Conservation (phyloP, 192 early-diverging fungal genomes). For the Linderina pennispora region DNA sequence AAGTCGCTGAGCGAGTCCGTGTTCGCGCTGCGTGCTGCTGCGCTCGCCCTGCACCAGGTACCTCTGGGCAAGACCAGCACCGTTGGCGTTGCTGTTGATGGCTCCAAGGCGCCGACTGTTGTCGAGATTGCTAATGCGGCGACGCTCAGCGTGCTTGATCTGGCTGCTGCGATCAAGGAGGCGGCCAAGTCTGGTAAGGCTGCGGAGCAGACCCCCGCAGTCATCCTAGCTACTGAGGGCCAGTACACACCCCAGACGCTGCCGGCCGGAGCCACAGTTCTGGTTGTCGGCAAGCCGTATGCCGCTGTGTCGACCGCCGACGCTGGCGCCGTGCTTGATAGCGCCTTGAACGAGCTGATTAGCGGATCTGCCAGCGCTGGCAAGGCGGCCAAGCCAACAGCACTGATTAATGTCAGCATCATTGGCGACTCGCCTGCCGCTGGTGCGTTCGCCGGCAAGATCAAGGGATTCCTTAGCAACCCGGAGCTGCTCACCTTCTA, state of each 20-base stretch:
- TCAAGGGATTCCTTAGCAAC: constrained; percentile 37
- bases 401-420: constrained; percentile 22
- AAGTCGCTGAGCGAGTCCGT: constrained; percentile 9
- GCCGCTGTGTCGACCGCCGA: constrained; percentile 18
- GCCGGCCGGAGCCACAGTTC: constrained; percentile 43
- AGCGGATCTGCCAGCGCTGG: constrained; percentile 3
- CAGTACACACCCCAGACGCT: constrained; percentile 50
- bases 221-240: constrained; percentile 21
- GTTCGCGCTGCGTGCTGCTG: constrained; percentile 30
- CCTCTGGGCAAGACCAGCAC: constrained; percentile 43
- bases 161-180: constrained; percentile 21
- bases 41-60: constrained; percentile 34
- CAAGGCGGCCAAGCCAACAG: not conserved
- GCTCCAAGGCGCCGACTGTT: constrained; percentile 22
- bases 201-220: constrained; percentile 3
- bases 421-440: constrained; percentile 23
- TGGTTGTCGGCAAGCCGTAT: constrained; percentile 54
- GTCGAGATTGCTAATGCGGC: constrained; percentile 23
- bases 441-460: constrained; percentile 14
- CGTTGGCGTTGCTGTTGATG: constrained; percentile 58
- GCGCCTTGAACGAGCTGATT: constrained; percentile 28
- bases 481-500: constrained; percentile 34
- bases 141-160: constrained; percentile 17
- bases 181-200: constrained; percentile 1
- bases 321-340: constrained; percentile 14